These are phyloP conservation scores for Kodamaea lidongshanica DNA, from an alignment of 805 yeast species.

Conservation along the genomic window DNA sequence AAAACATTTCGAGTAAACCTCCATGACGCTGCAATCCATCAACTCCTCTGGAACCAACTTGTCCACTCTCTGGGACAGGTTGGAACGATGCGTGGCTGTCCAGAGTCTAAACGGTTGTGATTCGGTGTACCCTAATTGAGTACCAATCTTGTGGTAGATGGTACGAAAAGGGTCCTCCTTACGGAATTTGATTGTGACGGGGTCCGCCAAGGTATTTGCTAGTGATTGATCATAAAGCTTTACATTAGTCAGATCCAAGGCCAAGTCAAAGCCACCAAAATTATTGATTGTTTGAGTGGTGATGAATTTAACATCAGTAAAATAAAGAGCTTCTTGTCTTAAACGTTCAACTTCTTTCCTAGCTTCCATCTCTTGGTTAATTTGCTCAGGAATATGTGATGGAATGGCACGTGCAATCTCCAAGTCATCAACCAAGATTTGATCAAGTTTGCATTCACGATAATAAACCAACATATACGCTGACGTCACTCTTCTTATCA, in stretches of 20 bases:
- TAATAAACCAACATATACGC: slow-evolving; percentile 97
- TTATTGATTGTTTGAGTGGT: slow-evolving; percentile 48
- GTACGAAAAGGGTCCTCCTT: slow-evolving; percentile 50
- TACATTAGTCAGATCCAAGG: slow-evolving; percentile 49
- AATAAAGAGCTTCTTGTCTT: slow-evolving; percentile 52
- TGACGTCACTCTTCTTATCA: slow-evolving; percentile 75
- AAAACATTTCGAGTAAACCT: slow-evolving; percentile 43
- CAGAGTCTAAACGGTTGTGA: slow-evolving; percentile 48
- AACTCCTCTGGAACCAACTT: slow-evolving; percentile 20
- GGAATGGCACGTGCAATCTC: slow-evolving; percentile 44
- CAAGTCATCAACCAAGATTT: slow-evolving; percentile 53
- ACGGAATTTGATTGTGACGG: slow-evolving; percentile 45
- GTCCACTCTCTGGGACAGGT: slow-evolving; percentile 64
- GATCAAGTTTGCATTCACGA: slow-evolving; percentile 52
- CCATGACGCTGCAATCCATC: slow-evolving; percentile 41
- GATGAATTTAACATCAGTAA: slow-evolving; percentile 47
- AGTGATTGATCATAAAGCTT: slow-evolving; percentile 45
- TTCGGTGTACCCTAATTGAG: slow-evolving; percentile 31
- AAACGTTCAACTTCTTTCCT: slow-evolving; percentile 51
- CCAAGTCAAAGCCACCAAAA: slow-evolving; percentile 71
- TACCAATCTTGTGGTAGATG: slow-evolving; percentile 45
- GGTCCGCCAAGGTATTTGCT: slow-evolving; percentile 42
- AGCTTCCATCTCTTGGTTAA: slow-evolving; percentile 57
- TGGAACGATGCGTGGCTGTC: slow-evolving; percentile 60
- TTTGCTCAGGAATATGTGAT: slow-evolving; percentile 55